phyloP scores from a whole-genome alignment of 176 grass and related monocot species.

The Miscanthus lutarioriparius region DNA sequence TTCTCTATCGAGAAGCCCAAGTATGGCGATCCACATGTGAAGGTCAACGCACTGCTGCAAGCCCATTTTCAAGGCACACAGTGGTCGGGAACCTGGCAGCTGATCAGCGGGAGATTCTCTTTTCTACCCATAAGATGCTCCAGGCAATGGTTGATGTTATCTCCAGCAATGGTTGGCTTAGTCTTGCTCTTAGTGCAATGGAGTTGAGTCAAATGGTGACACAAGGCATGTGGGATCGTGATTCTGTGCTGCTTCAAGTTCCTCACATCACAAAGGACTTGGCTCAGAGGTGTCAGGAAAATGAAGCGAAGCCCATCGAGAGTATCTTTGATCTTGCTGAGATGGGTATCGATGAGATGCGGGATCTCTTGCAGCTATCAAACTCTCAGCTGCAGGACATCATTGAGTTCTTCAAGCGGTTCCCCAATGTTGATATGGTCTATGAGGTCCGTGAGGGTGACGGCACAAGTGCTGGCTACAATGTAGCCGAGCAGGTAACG shows the following conservation, averaged over 20 bases:
- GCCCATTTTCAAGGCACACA: too few species aligned
- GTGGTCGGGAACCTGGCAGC: too few species aligned
- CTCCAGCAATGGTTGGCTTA: too few species aligned
- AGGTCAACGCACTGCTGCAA: too few species aligned
- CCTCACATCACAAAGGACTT: conserved; percentile 84
- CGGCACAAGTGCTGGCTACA: conserved; percentile 47
- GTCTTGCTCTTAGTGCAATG: too few species aligned
- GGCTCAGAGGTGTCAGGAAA: conserved; percentile 74
- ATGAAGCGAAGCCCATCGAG: conserved; percentile 61
- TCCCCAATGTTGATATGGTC: conserved; percentile 86
- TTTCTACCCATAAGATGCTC: too few species aligned
- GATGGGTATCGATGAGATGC: conserved; percentile 71
- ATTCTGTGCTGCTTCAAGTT: conserved; percentile 72
- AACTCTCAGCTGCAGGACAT: conserved; percentile 72
- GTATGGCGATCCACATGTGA: too few species aligned
- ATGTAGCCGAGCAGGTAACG: conserved; percentile 72
- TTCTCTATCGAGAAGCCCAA: too few species aligned
- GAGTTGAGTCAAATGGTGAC: conserved; percentile 18
- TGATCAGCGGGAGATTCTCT: too few species aligned
- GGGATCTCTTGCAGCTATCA: conserved; percentile 66
- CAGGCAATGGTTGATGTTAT: too few species aligned
- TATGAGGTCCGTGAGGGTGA: conserved; percentile 76
- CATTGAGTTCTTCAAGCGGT: conserved; percentile 74
- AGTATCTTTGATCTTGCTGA: conserved; percentile 92
- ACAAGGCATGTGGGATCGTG: conserved; percentile 88